Evolutionary conservation across 306 rosid species (phyloP).

Genomic region (Acmispon strigosus): DNA sequence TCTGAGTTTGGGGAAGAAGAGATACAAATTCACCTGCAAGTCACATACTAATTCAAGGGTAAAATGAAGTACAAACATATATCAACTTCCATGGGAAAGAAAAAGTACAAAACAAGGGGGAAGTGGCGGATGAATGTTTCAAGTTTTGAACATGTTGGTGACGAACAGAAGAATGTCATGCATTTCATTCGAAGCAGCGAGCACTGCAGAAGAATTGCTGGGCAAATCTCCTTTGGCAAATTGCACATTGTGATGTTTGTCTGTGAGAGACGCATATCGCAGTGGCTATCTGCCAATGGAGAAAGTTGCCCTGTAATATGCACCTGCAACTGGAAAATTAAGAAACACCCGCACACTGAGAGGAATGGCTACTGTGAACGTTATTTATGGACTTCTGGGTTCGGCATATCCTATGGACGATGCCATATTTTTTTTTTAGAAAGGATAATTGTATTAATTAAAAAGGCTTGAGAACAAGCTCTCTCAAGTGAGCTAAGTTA

Average conservation of each 20-base stretch:
- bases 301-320: constrained; percentile 49
- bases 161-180: not conserved
- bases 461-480: too few species aligned
- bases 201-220: constrained; percentile 42
- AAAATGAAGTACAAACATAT: too few species aligned
- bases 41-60: too few species aligned
- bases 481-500: too few species aligned
- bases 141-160: not conserved
- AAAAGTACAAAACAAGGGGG: not conserved
- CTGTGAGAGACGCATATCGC: not conserved
- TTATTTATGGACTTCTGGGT: constrained; percentile 23
- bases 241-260: constrained; percentile 15
- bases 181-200: not conserved
- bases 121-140: not conserved
- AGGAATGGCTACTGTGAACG: not conserved
- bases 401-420: constrained; percentile 51
- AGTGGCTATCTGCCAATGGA: constrained; percentile 58
- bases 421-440: too few species aligned
- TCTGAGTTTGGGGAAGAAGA: too few species aligned
- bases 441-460: too few species aligned
- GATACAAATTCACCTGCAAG: too few species aligned
- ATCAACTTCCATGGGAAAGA: too few species aligned
- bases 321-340: constrained; percentile 23
- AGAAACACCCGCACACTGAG: not conserved
- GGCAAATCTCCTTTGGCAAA: constrained; percentile 84